These are phyloP conservation scores for Chenopodium berlandieri DNA, from an alignment of 148 eudicot species.

Conservation along the genomic window DNA sequence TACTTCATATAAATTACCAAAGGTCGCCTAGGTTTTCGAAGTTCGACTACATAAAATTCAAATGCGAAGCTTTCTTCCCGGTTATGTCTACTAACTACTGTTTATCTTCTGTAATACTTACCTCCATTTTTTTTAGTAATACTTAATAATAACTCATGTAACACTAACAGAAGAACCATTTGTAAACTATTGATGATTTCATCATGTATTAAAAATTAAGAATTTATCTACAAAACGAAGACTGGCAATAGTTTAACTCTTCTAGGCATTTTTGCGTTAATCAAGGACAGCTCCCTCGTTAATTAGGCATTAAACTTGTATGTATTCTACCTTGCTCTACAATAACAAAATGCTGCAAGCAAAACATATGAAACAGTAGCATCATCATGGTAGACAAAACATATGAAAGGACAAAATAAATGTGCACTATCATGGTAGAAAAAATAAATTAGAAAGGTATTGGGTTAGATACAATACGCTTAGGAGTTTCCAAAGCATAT, in stretches of 20 bases:
- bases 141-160: too few species aligned
- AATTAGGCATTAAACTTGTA: conserved; percentile 9
- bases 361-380: neutral
- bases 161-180: neutral
- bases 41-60: too few species aligned
- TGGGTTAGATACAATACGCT: too few species aligned
- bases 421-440: too few species aligned
- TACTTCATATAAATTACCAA: too few species aligned
- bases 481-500: too few species aligned
- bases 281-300: conserved; percentile 3
- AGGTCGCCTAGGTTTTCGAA: too few species aligned
- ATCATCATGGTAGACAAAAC: too few species aligned
- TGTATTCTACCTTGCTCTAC: conserved; percentile 9
- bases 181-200: neutral
- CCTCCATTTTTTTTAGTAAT: too few species aligned
- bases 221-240: conserved; percentile 14
- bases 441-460: too few species aligned
- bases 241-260: neutral
- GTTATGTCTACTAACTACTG: neutral
- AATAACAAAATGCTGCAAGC: neutral
- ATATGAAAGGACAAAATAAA: too few species aligned
- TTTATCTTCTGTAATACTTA: too few species aligned
- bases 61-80: neutral
- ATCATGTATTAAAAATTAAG: conserved; percentile 1
- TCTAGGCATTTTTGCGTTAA: conserved; percentile 8